phyloP scores from a whole-genome alignment of 306 rosid species.

The Lupinus albus region DNA sequence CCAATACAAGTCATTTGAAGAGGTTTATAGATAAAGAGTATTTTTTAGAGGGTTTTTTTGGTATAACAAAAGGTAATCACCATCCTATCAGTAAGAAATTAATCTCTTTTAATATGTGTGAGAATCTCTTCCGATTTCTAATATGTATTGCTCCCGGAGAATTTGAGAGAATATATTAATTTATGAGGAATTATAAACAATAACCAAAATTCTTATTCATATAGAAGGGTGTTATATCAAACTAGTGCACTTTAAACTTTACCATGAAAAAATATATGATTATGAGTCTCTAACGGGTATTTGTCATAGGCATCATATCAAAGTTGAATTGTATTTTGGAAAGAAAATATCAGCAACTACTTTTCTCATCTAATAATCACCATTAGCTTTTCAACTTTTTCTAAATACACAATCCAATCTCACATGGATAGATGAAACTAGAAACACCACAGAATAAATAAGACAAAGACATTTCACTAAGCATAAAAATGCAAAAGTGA shows the following conservation, averaged over 20 bases:
- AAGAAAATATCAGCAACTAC: constrained; percentile 36
- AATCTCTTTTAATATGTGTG: no score
- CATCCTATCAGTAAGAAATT: no score
- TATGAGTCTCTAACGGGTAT: constrained; percentile 35
- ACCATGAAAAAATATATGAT: constrained; percentile 39
- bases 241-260: constrained; percentile 29
- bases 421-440: constrained; percentile 39
- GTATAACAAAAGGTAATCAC: no score
- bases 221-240: no score
- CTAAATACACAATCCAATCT: constrained; percentile 6
- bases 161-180: no score
- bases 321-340: constrained; percentile 9
- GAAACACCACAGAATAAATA: constrained; percentile 17
- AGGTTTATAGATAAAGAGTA: no score
- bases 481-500: constrained; percentile 28
- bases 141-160: no score
- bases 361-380: constrained; percentile 26
- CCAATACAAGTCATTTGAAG: no score
- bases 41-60: no score
- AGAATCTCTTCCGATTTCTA: no score
- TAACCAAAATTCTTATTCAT: no score
- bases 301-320: constrained; percentile 41
- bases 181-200: no score
- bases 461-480: constrained; percentile 37
- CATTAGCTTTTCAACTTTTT: constrained; percentile 24